phyloP scores from a whole-genome alignment of 2,329 filamentous ascomycete species.

The Paracorniculantispora psalliotae region DNA sequence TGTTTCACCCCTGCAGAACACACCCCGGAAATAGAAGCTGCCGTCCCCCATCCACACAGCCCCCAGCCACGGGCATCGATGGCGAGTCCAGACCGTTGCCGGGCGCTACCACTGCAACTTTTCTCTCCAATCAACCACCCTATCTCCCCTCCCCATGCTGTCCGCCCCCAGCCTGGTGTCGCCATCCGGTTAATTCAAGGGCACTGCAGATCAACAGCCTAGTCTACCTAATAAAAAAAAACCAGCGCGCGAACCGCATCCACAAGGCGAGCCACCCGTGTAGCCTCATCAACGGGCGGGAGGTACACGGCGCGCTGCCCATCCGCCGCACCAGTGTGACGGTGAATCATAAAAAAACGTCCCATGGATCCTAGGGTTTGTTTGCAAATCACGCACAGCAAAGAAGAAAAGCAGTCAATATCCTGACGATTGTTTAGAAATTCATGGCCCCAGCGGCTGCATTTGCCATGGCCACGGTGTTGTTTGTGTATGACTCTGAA shows the following conservation, averaged over 20 bases:
- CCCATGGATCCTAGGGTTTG: slow-evolving; percentile 2
- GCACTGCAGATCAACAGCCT: too few relatives aligned
- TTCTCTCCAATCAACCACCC: not conserved
- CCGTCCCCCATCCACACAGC: not conserved
- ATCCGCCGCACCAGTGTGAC: too few relatives aligned
- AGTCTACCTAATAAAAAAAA: too few relatives aligned
- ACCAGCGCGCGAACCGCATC: too few relatives aligned
- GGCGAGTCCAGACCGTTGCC: slow-evolving; percentile 16
- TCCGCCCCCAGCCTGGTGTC: too few relatives aligned
- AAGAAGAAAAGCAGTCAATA: not conserved
- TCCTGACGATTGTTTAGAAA: slow-evolving; percentile 27
- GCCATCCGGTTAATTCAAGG: too few relatives aligned
- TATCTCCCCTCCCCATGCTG: too few relatives aligned
- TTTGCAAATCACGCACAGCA: too few relatives aligned
- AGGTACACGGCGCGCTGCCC: not conserved
- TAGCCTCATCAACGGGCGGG: too few relatives aligned
- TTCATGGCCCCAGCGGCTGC: slow-evolving; percentile 47
- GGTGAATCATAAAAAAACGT: too few relatives aligned
- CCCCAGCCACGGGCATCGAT: slow-evolving; percentile 12
- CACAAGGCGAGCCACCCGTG: too few relatives aligned
- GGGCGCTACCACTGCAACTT: slow-evolving; percentile 12
- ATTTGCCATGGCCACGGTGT: slow-evolving; percentile 48
- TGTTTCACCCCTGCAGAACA: not conserved
- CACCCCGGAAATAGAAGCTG: not conserved
- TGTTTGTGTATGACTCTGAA: slow-evolving; percentile 38